These are phyloP conservation scores for Nowakowskiella sp. DNA, from an alignment of 192 early-diverging fungal genomes.

Conservation along the genomic window DNA sequence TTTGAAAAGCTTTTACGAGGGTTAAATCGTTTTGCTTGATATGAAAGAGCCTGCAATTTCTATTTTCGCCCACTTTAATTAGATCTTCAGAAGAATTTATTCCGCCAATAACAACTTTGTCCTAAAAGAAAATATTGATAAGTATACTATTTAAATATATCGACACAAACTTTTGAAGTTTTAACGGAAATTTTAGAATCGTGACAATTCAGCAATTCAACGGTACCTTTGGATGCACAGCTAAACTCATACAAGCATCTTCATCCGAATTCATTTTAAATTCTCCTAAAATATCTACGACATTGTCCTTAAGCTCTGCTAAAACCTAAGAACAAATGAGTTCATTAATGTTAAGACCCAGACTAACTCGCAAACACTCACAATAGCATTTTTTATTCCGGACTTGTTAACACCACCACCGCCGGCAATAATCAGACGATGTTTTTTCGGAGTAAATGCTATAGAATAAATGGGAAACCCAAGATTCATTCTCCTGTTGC, in stretches of 20 bases:
- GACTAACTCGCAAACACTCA: slow-evolving; percentile 44
- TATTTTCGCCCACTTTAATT: slow-evolving; percentile 63
- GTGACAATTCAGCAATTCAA: neutral
- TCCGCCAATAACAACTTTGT: slow-evolving; percentile 53
- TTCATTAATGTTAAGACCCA: too few relatives aligned
- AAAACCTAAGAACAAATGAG: too few relatives aligned
- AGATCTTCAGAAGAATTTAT: slow-evolving; percentile 58
- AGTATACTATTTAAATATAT: neutral
- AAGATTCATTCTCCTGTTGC: too few relatives aligned
- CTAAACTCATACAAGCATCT: slow-evolving; percentile 78
- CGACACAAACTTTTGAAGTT: neutral
- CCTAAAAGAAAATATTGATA: slow-evolving; percentile 24
- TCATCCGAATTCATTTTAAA: slow-evolving; percentile 42
- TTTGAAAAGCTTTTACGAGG: too few relatives aligned
- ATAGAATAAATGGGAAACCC: slow-evolving; percentile 42
- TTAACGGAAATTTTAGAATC: neutral
- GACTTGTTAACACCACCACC: slow-evolving; percentile 76
- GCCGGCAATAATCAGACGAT: slow-evolving; percentile 58
- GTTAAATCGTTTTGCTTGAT: slow-evolving; percentile 35
- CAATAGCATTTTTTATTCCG: slow-evolving; percentile 84
- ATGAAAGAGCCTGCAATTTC: slow-evolving; percentile 72
- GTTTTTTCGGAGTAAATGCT: slow-evolving; percentile 30
- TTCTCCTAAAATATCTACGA: slow-evolving; percentile 9
- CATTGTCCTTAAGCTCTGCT: too few relatives aligned
- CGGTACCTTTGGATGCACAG: slow-evolving; percentile 68